Evolutionary conservation across 345 rosid genomes (phyloP), one percentile per base, ranked within the genome.

Genomic region (Carallia brachiata): DNA sequence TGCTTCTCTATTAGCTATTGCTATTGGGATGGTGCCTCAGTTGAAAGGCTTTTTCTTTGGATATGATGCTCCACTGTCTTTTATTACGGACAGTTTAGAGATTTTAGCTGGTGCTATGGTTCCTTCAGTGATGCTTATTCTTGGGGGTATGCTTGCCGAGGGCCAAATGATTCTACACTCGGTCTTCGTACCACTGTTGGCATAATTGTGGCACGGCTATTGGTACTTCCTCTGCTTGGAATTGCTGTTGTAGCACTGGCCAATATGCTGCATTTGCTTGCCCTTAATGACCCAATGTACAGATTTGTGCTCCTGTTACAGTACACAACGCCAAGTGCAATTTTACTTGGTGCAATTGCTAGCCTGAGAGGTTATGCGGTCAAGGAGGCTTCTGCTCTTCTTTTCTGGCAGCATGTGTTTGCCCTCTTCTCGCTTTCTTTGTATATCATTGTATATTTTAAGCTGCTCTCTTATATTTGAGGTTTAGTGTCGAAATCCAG

Each of bases 101-200:
- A 92, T 95, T 69, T 67, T 95, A 80, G 99, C 78, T 0, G 90
- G 90, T 4, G 97, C 97, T 31, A 85, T 82, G 96, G 99, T 95
- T 66, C 97, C 99, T 2, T 95, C 99, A 2, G 99, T 90, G 78
- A 92, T 90, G 99, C 97, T 95, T 68, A 78, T 95, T 4, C 97
- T 92, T 36, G 93, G 99, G 18, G 99, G 99, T 50, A 90, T 92
- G 96, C 87, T 95, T 36, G 81, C 99, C 0, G 96, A 95, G 74
- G 99, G 64, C 99, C 99, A 32, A 89, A 79, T 9, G 92, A 92
- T 12, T 90, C 99, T 3, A 78, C 77, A 12, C 89, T 95, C 17
- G 99, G 99, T 18, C 81, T 84, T 54, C 83, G 87, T 69, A 95
- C 99, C 3, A 90, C 93, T 15, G 74, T 92, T 0, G 97, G 97